Evolutionary conservation across 2,329 filamentous ascomycete species (phyloP), one percentile per base, ranked within the genome.

Genomic region (Penicillium hesseltinei): DNA sequence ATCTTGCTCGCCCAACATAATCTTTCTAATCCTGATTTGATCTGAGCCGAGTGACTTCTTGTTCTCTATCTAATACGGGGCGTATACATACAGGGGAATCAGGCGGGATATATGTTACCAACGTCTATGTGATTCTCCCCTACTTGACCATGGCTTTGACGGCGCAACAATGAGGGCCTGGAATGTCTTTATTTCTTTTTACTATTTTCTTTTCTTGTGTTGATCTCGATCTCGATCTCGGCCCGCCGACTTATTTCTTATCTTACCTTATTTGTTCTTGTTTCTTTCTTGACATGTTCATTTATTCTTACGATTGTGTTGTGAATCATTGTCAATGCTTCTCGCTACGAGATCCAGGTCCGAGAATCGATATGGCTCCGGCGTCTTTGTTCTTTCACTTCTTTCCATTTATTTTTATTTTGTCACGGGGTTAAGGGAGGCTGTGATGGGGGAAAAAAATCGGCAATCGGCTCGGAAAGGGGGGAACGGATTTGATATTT

Each of bases 11-110:
- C 62, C 51, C 54, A 67, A 55, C 66, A 66, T 65, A 66, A 60
- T 63, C 49, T 51, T 65, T 64, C 51, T 66, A 66, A 67, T 65
- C 52, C 56, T 52, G 59, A 59, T 59, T 46, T 61, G 62, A 57
- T 42, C 52, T 36, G 51, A 59, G 43, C 54, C 39, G 54, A 57
- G 40, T 65, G 48, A 55, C 21, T 59, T 62, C 59, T 64, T 64
- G 64, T 65, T 62, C 58, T 66, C 64, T 69, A 68, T 60, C 66
- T 72, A 73, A 69, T 69, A 65, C 55, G 66, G 68, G 43, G 68
- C 68, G 64, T 72, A 72, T 75, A 73, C 73, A 74, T 74, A 74
- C 63, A 66, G 68, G 68, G 61, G 58, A 64, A 64, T 61, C 61
- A 60, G 64, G 65, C 62, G 66, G 64, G 70, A 69, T 70, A 69